Evolutionary conservation across 2,329 filamentous ascomycete species (phyloP).

Genomic region (Orbilia blumenaviensis): DNA sequence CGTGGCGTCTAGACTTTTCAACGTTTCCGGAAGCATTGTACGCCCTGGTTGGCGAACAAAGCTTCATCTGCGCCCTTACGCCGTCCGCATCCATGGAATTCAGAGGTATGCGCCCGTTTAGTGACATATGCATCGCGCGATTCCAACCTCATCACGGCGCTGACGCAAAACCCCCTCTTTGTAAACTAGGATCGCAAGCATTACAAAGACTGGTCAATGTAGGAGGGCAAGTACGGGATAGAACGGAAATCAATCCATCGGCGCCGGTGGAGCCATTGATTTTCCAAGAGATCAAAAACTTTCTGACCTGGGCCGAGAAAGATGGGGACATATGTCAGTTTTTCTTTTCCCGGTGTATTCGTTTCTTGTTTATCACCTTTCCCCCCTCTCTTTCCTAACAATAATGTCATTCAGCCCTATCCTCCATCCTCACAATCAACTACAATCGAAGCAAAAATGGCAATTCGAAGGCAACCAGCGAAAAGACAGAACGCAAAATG

Average conservation of each 20-base stretch:
- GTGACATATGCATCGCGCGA: too few relatives aligned
- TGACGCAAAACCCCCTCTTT: neutral
- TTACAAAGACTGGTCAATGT: slow-evolving; percentile 46
- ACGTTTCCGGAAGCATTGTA: slow-evolving; percentile 47
- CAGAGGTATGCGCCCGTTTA: slow-evolving; percentile 13
- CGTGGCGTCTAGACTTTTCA: slow-evolving; percentile 46
- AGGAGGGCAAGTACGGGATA: slow-evolving; percentile 44
- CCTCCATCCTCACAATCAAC: slow-evolving; percentile 33
- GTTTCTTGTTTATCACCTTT: neutral
- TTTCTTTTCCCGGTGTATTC: too few relatives aligned
- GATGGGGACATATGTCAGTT: slow-evolving; percentile 47
- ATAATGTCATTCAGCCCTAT: slow-evolving; percentile 3
- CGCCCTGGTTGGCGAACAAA: slow-evolving; percentile 40
- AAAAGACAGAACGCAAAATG: slow-evolving; percentile 47
- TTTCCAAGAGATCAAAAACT: slow-evolving; percentile 48
- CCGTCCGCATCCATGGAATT: slow-evolving; percentile 45
- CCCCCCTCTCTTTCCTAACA: neutral
- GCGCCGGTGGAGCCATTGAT: slow-evolving; percentile 41
- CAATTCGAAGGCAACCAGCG: slow-evolving; percentile 31
- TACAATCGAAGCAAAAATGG: slow-evolving; percentile 46
- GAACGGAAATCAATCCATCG: slow-evolving; percentile 50
- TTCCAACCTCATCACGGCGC: too few relatives aligned
- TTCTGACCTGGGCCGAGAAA: slow-evolving; percentile 44
- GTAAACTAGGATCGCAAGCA: slow-evolving; percentile 37
- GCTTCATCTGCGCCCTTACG: slow-evolving; percentile 49